These are phyloP conservation scores for Luffa acutangula DNA, from an alignment of 306 rosid genomes.

Conservation along the genomic window DNA sequence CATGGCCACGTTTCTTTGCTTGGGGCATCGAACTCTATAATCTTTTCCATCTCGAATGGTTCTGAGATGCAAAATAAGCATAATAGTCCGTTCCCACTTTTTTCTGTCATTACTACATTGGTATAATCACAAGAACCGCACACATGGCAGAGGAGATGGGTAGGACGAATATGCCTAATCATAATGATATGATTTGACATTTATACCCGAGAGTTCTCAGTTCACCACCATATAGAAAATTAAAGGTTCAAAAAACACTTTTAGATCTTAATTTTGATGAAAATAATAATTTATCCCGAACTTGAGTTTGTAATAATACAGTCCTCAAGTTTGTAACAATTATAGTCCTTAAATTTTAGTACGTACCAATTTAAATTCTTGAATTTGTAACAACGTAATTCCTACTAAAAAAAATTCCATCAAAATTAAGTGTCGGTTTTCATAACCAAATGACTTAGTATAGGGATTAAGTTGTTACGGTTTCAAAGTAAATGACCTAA, in stretches of 20 bases:
- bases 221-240: neutral
- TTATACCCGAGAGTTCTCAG: neutral
- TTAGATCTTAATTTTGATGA: too few species aligned
- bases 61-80: neutral
- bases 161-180: constrained; percentile 2
- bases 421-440: too few species aligned
- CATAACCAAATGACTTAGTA: too few species aligned
- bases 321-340: too few species aligned
- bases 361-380: too few species aligned
- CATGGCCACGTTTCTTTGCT: neutral
- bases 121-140: neutral
- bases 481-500: too few species aligned
- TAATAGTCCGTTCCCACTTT: neutral
- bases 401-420: too few species aligned
- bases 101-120: constrained; percentile 1
- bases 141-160: constrained; percentile 10
- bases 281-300: too few species aligned
- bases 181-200: neutral
- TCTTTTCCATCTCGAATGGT: neutral
- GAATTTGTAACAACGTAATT: too few species aligned
- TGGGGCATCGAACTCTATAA: neutral
- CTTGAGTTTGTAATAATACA: too few species aligned
- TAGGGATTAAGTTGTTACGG: too few species aligned
- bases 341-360: too few species aligned
- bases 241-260: neutral